Evolutionary conservation across 2,329 filamentous ascomycete genomes (phyloP), one percentile per base, ranked within the genome.

Genomic region (Fusarium xylarioides): DNA sequence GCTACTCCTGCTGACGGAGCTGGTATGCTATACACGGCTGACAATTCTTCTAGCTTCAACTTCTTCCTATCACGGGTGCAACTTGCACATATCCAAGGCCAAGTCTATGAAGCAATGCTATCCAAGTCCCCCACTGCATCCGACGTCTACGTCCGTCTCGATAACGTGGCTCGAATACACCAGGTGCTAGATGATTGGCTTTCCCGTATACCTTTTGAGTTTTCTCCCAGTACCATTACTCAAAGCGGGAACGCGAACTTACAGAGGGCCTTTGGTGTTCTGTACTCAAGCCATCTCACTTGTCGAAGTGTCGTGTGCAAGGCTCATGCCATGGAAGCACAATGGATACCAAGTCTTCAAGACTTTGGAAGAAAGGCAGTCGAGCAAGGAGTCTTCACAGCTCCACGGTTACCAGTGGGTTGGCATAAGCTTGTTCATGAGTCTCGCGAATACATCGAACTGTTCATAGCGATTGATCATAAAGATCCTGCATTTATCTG

Each of bases 21-120:
- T 7, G 56, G 57, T 1, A 18, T 66, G 11, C 19, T 70, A 1
- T 15, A 19, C 16, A 21, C 4, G 7, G 26, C 44, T 0, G 55
- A 59, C 3, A 40, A 16, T 1, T 23, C 16, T 1, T 38, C 23
- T 1, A 23, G 37, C 11, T 63, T 73, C 10, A 74, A 70, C 23
- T 62, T 74, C 18, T 60, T 74, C 5, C 21, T 59, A 0, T 54
- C 52, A 2, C 65, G 71, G 0, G 65, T 70, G 4, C 38, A 65
- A n/a, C 63, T 74, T 5, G 73, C 73, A 0, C 62, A 60, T 23
- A 72, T 74, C 6, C 73, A 74, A 63, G 73, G 71, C 2, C 11
- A 40, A 8, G 50, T 74, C 0, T 72, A 70, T 11, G 65, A 72
- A 32, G 49, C 37, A 26, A 46, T 63, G n/a, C 55, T 12, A 18